Percentiles rank a stretch among this genome's conserved stretches.
Evolutionary conservation across 176 grass and related monocot species (phyloP).

Genomic region (Avena atlantica): DNA sequence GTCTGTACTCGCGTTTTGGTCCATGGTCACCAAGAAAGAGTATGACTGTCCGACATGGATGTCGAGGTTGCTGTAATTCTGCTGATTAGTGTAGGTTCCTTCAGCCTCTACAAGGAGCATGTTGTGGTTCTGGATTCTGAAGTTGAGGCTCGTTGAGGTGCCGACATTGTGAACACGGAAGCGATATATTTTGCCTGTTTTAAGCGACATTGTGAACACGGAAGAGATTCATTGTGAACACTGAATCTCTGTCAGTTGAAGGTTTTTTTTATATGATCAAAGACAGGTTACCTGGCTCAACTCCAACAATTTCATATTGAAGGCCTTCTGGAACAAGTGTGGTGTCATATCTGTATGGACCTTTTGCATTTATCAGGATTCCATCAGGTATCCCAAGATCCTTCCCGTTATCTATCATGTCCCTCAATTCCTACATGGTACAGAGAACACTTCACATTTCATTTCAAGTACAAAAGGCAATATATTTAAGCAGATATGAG

Average conservation of each 20-base stretch:
- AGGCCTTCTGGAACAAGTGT: slow-evolving; percentile 63
- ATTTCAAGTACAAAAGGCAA: slow-evolving; percentile 24
- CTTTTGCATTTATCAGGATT: slow-evolving; percentile 85
- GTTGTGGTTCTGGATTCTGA: slow-evolving; percentile 89
- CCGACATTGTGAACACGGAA: slow-evolving; percentile 90
- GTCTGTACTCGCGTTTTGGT: slow-evolving; percentile 85
- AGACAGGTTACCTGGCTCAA: slow-evolving; percentile 68
- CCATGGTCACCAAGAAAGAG: slow-evolving; percentile 87
- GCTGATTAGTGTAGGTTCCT: slow-evolving; percentile 83
- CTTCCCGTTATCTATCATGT: slow-evolving; percentile 69
- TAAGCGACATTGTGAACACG: no score
- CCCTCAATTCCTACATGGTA: slow-evolving; percentile 77
- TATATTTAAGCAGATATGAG: not conserved
- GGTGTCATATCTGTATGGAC: slow-evolving; percentile 73
- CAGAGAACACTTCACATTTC: slow-evolving; percentile 22
- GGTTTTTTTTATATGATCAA: slow-evolving; percentile 12
- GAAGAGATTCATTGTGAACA: no score
- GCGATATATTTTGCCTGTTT: slow-evolving; percentile 82
- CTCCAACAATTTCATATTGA: slow-evolving; percentile 73
- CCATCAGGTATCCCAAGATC: slow-evolving; percentile 79
- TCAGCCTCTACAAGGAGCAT: slow-evolving; percentile 79
- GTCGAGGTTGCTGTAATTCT: slow-evolving; percentile 85
- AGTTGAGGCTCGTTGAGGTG: slow-evolving; percentile 83
- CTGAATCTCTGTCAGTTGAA: slow-evolving; percentile 2
- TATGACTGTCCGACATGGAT: slow-evolving; percentile 96